Percentiles rank a stretch among this genome's conserved stretches.
These are phyloP conservation scores for Penicillium sp. DNA, from an alignment of 2,329 filamentous ascomycete species.

Conservation along the genomic window DNA sequence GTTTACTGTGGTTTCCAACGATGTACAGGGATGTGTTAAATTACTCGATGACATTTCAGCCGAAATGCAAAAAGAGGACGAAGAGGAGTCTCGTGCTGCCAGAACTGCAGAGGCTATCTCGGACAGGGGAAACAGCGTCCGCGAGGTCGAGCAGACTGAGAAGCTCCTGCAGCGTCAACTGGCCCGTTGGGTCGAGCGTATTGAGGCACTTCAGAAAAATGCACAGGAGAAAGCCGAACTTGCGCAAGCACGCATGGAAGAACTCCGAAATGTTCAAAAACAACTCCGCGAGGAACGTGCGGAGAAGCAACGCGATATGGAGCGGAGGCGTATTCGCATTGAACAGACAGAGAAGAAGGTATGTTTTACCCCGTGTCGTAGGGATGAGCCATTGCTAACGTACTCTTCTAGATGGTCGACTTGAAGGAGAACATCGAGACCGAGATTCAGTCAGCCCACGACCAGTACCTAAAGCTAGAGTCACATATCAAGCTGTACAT, in stretches of 20 bases:
- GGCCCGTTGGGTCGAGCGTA: slow-evolving; percentile 80
- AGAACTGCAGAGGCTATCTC: slow-evolving; percentile 83
- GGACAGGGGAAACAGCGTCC: slow-evolving; percentile 83
- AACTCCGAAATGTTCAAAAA: slow-evolving; percentile 75
- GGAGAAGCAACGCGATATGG: slow-evolving; percentile 88
- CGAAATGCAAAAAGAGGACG: slow-evolving; percentile 89
- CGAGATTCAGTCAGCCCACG: slow-evolving; percentile 84
- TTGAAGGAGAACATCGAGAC: slow-evolving; percentile 96
- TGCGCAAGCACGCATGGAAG: slow-evolving; percentile 87
- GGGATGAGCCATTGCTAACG: slow-evolving; percentile 20
- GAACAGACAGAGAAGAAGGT: slow-evolving; percentile 99
- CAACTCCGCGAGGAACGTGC: slow-evolving; percentile 79
- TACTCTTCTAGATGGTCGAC: slow-evolving; percentile 75
- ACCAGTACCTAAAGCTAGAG: slow-evolving; percentile 97
- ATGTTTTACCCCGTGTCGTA: slow-evolving; percentile 28
- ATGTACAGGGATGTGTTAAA: slow-evolving; percentile 85
- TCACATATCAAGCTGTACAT: slow-evolving; percentile 97
- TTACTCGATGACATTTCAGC: slow-evolving; percentile 80
- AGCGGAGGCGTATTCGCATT: slow-evolving; percentile 85
- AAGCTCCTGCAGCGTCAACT: slow-evolving; percentile 79
- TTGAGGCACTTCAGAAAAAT: slow-evolving; percentile 76
- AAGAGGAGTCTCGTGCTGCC: slow-evolving; percentile 76
- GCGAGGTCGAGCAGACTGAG: slow-evolving; percentile 88
- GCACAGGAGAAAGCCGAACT: slow-evolving; percentile 77
- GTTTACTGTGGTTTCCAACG: slow-evolving; percentile 77